A percentile compares a stretch with the other conserved stretches of the same genome.
Evolutionary conservation across 164 flowering plant species (phyloP).

Genomic region (Berberis thunbergii): DNA sequence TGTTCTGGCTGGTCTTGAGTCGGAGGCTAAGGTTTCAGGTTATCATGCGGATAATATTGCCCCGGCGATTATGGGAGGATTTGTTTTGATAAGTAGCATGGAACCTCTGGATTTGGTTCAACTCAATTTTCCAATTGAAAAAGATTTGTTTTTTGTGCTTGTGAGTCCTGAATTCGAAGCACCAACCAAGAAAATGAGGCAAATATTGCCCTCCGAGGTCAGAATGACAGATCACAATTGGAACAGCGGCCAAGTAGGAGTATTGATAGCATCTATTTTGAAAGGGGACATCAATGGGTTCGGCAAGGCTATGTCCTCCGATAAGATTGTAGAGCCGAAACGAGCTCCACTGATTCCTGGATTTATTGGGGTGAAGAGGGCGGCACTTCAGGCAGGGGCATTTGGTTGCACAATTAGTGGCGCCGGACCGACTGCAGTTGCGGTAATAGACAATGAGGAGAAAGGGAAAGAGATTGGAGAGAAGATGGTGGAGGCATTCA

Average conservation of each 20-base stretch:
- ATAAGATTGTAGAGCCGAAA: too few species aligned
- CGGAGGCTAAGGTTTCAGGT: conserved; percentile 80
- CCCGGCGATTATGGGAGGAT: conserved; percentile 75
- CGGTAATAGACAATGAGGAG: conserved; percentile 52
- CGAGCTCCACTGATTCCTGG: too few species aligned
- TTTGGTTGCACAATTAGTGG: conserved; percentile 30
- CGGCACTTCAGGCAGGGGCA: too few species aligned
- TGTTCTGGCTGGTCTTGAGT: conserved; percentile 73
- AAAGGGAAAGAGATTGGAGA: conserved; percentile 59
- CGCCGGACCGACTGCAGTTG: conserved; percentile 93
- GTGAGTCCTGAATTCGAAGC: conserved; percentile 88
- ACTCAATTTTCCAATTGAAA: conserved; percentile 52
- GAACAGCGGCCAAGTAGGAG: conserved; percentile 86
- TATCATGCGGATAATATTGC: conserved; percentile 87
- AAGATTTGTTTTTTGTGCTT: conserved; percentile 57
- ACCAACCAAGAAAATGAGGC: conserved; percentile 90
- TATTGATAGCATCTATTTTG: conserved; percentile 64
- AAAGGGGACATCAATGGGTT: conserved; percentile 52
- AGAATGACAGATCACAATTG: conserved; percentile 52
- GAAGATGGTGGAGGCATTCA: conserved; percentile 72
- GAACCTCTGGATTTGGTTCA: conserved; percentile 55
- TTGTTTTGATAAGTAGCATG: conserved; percentile 61
- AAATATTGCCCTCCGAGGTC: conserved; percentile 36
- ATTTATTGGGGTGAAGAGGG: too few species aligned
- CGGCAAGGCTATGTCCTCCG: conserved; percentile 58